A percentile compares a stretch with the other conserved stretches of the same genome.
These are phyloP conservation scores for Russula griseocarnosa DNA, from an alignment of 768 basidiomycete genomes.

Conservation along the genomic window DNA sequence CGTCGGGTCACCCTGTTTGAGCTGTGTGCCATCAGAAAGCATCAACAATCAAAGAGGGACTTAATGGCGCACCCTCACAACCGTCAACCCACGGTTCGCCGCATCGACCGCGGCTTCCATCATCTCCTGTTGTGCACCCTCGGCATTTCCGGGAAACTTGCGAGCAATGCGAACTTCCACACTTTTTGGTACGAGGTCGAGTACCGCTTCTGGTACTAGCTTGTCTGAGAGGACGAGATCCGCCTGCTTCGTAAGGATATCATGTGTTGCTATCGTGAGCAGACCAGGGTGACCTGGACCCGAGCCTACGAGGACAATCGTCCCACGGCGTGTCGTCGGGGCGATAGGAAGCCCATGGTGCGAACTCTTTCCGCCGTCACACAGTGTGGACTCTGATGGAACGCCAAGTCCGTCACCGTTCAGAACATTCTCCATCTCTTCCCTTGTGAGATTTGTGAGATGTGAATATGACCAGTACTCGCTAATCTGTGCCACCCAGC, in stretches of 20 bases:
- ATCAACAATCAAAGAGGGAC: neutral
- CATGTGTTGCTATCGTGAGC: slow-evolving; percentile 82
- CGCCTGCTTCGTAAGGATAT: slow-evolving; percentile 71
- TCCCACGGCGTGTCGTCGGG: slow-evolving; percentile 44
- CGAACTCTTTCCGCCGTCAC: slow-evolving; percentile 24
- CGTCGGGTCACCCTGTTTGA: slow-evolving; percentile 97
- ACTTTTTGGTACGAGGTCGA: slow-evolving; percentile 72
- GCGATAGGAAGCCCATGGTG: slow-evolving; percentile 31
- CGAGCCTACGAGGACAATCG: slow-evolving; percentile 89
- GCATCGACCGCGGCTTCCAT: slow-evolving; percentile 89
- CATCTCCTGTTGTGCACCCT: slow-evolving; percentile 90
- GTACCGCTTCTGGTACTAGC: slow-evolving; percentile 85
- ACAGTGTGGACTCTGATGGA: slow-evolving; percentile 17
- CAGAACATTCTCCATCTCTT: slow-evolving; percentile 65
- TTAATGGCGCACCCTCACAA: slow-evolving; percentile 66
- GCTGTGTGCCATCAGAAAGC: slow-evolving; percentile 39
- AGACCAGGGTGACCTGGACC: slow-evolving; percentile 94
- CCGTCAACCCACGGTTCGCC: slow-evolving; percentile 72
- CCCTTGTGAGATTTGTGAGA: slow-evolving; percentile 61
- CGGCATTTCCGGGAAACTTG: slow-evolving; percentile 97
- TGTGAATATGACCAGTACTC: slow-evolving; percentile 90
- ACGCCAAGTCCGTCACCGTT: slow-evolving; percentile 36
- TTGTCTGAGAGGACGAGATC: slow-evolving; percentile 94
- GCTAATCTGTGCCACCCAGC: slow-evolving; percentile 93
- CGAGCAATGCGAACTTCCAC: slow-evolving; percentile 83